A percentile compares a stretch with the other conserved stretches of the same genome.
Evolutionary conservation across 2,329 filamentous ascomycete genomes (phyloP).

Genomic region (Neofusicoccum sp.): DNA sequence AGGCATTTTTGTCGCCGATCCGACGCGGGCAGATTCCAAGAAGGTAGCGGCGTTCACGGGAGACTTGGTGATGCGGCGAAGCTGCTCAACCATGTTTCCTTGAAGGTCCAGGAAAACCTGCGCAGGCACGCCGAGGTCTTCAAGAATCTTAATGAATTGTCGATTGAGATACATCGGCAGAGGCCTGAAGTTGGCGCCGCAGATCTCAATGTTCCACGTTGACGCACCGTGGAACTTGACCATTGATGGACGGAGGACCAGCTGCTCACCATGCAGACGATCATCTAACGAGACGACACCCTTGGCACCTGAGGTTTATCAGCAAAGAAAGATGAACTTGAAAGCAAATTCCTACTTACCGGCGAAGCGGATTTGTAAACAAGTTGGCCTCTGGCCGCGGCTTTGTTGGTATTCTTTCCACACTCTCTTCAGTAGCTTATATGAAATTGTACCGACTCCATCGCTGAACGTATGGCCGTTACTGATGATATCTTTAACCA

Average conservation of each 20-base stretch:
- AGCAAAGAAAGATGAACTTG: not conserved
- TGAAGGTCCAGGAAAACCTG: slow-evolving; percentile 68
- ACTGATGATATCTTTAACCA: slow-evolving; percentile 54
- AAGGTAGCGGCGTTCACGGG: slow-evolving; percentile 67
- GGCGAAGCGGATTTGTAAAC: slow-evolving; percentile 73
- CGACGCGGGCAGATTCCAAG: slow-evolving; percentile 64
- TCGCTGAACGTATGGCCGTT: slow-evolving; percentile 69
- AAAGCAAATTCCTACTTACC: slow-evolving; percentile 43
- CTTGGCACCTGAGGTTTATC: slow-evolving; percentile 60
- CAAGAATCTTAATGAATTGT: slow-evolving; percentile 82
- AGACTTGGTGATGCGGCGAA: slow-evolving; percentile 62
- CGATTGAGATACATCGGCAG: slow-evolving; percentile 74
- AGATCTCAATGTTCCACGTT: slow-evolving; percentile 67
- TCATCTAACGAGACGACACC: slow-evolving; percentile 76
- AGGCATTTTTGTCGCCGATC: slow-evolving; percentile 61
- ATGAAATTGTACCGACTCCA: slow-evolving; percentile 75
- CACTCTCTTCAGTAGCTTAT: slow-evolving; percentile 60
- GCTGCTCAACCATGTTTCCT: slow-evolving; percentile 59
- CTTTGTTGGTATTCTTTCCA: slow-evolving; percentile 55
- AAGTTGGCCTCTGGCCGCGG: slow-evolving; percentile 57
- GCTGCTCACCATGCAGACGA: slow-evolving; percentile 57
- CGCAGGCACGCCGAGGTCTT: slow-evolving; percentile 68
- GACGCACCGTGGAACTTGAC: slow-evolving; percentile 64
- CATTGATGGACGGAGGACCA: slow-evolving; percentile 75
- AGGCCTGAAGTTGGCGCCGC: slow-evolving; percentile 67